Conservation (phyloP, 2,329 filamentous ascomycete genomes). For the Aspergillus fumigatiaffinis region DNA sequence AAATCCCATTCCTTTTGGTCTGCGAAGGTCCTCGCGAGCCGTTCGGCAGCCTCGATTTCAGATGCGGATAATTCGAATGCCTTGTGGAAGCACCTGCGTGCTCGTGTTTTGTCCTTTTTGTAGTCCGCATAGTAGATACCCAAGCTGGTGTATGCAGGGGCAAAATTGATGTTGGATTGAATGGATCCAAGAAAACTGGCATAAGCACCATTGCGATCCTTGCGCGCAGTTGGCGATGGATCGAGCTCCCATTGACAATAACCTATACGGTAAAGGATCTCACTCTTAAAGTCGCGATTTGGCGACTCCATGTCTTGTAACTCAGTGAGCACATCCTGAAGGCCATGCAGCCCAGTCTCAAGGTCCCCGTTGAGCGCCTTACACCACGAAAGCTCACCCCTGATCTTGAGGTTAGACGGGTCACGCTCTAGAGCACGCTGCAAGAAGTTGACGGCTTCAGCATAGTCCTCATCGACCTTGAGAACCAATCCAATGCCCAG, state of each 20-base stretch:
- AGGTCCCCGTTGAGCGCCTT: constrained; percentile 79
- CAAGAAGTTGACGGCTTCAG: constrained; percentile 76
- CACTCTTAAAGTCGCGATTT: constrained; percentile 69
- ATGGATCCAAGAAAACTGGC: constrained; percentile 76
- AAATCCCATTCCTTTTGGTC: constrained; percentile 93
- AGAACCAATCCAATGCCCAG: constrained; percentile 88
- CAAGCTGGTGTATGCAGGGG: constrained; percentile 85
- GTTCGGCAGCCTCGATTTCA: constrained; percentile 82
- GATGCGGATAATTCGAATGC: constrained; percentile 87
- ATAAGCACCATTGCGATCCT: constrained; percentile 78
- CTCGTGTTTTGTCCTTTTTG: constrained; percentile 77
- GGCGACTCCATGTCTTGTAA: constrained; percentile 60
- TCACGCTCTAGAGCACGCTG: constrained; percentile 71
- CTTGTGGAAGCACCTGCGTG: constrained; percentile 91
- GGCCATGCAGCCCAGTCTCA: constrained; percentile 60
- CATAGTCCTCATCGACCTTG: constrained; percentile 88
- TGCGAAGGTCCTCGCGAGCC: constrained; percentile 80
- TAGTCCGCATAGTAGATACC: constrained; percentile 92
- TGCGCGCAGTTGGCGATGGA: constrained; percentile 67
- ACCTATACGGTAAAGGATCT: constrained; percentile 82
- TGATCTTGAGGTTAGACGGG: constrained; percentile 69
- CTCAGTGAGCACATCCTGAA: constrained; percentile 65
- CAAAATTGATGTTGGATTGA: constrained; percentile 81
- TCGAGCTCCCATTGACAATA: constrained; percentile 84
- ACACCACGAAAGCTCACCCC: constrained; percentile 88